Evolutionary conservation across 805 yeast genomes (phyloP).

Genomic region (Starmerella roubikii): DNA sequence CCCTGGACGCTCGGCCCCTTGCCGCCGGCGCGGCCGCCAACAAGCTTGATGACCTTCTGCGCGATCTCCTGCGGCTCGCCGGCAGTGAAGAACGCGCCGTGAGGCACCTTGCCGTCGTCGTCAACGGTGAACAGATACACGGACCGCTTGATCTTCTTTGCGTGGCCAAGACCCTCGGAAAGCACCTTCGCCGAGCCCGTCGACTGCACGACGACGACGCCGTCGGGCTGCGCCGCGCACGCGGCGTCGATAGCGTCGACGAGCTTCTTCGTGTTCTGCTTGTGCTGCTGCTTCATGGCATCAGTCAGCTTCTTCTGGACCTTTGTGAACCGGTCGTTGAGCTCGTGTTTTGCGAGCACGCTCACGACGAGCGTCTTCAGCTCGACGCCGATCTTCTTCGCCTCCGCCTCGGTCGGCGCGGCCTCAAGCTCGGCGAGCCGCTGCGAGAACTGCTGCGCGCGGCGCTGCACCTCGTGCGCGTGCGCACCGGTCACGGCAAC

Average conservation of each 20-base stretch:
- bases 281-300: constrained; percentile 73
- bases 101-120: constrained; percentile 63
- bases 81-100: constrained; percentile 78
- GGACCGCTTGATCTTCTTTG: constrained; percentile 26
- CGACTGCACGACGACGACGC: constrained; percentile 52
- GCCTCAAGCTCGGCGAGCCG: constrained; percentile 46
- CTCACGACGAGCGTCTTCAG: constrained; percentile 75
- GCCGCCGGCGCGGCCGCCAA: constrained; percentile 99
- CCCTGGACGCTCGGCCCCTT: constrained; percentile 95
- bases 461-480: constrained; percentile 79
- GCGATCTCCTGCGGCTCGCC: constrained; percentile 72
- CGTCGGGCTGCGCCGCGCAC: constrained; percentile 33
- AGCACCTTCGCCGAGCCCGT: constrained; percentile 74
- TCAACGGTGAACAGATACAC: constrained; percentile 35
- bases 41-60: constrained; percentile 46
- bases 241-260: constrained; percentile 53
- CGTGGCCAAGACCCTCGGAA: constrained; percentile 75
- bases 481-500: constrained; percentile 91
- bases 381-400: constrained; percentile 73
- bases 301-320: constrained; percentile 82
- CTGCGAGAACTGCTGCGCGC: constrained; percentile 58
- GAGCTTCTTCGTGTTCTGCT: constrained; percentile 72
- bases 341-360: constrained; percentile 60
- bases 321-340: constrained; percentile 59
- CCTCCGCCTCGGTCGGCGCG: constrained; percentile 59